Evolutionary conservation across 805 yeast genomes (phyloP), one percentile per base, ranked within the genome.

Genomic region (Starmerella davenportii): DNA sequence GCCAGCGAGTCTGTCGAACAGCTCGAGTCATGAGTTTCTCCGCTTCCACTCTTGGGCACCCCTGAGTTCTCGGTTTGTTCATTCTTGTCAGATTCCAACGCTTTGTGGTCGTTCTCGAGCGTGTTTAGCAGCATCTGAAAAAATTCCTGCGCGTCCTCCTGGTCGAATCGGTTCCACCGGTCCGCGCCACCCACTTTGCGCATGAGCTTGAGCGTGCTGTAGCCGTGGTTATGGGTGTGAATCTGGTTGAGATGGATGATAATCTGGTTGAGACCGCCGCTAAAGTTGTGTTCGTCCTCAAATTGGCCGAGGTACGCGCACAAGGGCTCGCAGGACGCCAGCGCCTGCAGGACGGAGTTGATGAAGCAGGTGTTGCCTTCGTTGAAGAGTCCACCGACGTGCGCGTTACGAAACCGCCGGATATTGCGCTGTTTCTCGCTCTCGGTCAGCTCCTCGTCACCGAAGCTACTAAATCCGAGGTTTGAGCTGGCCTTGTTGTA

Each of bases 141-240:
- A 52, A 85, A 85, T 56, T 85, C 96, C 58, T 85, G 95, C 0
- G 95, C 95, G 60, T 85, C 96, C 56, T 85, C 95, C 59, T 85
- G 96, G 52, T 80, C 82, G 53, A 81, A 81, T 1, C 95, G 90
- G 39, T 73, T 58, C 49, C 84, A 73, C 43, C 82, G 69, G 53
- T 76, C 76, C 1, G 46, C 40, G 28, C 52, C 51, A 20, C 46
- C 50, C 4, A 48, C 38, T 29, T 39, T 38, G 14, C 41, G 39
- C 43, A 46, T 51, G 41, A 46, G 45, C 36, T 33, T 48, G 43
- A 27, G 35, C 9, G 51, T 54, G 39, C 50, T 48, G 40, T 51
- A 51, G 32, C 50, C 53, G 47, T 53, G 58, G 39, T 45, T 43
- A 19, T 42, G 24, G 19, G 46, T 43, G n/a, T 45, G 48, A 33